Base-by-base conservation (phyloP, 192 early-diverging fungal genomes). In the Coemansia biformis region DNA sequence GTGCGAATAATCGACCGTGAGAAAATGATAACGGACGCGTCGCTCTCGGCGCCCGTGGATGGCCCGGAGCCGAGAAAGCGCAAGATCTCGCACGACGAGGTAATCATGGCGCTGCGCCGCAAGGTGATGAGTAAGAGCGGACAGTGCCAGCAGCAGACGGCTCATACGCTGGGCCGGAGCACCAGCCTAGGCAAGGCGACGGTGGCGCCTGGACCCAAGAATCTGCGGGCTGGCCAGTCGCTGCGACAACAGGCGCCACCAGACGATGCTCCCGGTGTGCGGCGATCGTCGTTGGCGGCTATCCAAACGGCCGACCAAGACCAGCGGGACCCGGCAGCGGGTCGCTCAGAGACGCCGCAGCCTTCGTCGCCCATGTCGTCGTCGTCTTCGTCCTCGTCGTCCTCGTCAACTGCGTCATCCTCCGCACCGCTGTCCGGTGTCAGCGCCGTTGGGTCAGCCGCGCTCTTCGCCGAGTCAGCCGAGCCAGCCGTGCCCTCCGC, bases 91-190 rank as follows among this genome's bases (percentile, higher is more conserved):
- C 72, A 75, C 24, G 72, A 75, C 32, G 72, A 75, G 24, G 72
- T 75, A 0, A 67, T 75, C 22, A 69, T 57, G 58, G 72, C 72
- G 16, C 51, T 75, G 48, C 55, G 72, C n/a, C 72, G 66, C 61
- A 75, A 75, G 34, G 66, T 75, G 10, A 66, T 74, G 70, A 43
- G 57, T 46, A 74, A 74, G 21, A 36, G 41, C 26, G 45, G 31
- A 17, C 30, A 43, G 24, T 46, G 39, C 52, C 39, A 40, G 23
- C 52, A 54, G 42, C 51, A 52, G 31, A 32, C 28, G 35, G 28
- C 29, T 9, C 5, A 30, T 30, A 9, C 29, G 7, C 7, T 30
- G 29, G 29, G 8, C 30, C 30, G 32, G 23, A 36, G 34, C n/a
- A 15, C 5, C 16, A 36, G 34, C 34, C 34, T 30, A 6, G 34